phyloP scores from a whole-genome alignment of 2,329 filamentous ascomycete genomes.

The Aureobasidium mangrovei region DNA sequence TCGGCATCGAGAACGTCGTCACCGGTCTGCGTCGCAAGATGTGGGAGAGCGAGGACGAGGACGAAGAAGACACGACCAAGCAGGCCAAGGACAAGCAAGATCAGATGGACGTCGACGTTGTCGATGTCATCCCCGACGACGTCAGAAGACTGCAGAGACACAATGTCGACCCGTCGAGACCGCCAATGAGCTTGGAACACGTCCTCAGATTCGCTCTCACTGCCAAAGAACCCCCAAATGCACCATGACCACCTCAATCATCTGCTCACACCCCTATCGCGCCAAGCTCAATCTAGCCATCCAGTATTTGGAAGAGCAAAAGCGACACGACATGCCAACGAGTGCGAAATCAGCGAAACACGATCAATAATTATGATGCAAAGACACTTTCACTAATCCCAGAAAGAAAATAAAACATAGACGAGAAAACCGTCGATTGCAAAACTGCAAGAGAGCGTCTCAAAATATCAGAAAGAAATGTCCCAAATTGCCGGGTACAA shows the following conservation, averaged over 20 bases:
- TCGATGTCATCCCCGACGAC: conserved; percentile 30
- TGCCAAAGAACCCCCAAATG: conserved; percentile 11
- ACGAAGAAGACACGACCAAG: conserved; percentile 35
- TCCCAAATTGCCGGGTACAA: neutral
- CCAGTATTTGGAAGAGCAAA: neutral
- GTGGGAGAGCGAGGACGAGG: conserved; percentile 19
- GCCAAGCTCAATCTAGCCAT: neutral
- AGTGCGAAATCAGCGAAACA: too few relatives aligned
- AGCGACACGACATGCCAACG: neutral
- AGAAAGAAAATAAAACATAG: too few relatives aligned
- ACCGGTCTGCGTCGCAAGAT: conserved; percentile 57
- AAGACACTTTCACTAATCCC: too few relatives aligned
- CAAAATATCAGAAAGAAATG: neutral
- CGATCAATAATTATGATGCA: too few relatives aligned
- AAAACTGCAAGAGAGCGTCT: neutral
- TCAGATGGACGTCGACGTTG: conserved; percentile 35
- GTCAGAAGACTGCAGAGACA: conserved; percentile 17
- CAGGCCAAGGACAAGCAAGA: conserved; percentile 41
- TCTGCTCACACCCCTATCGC: neutral
- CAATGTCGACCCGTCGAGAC: conserved; percentile 21
- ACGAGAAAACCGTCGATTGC: neutral
- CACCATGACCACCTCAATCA: neutral
- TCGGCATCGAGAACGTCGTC: conserved; percentile 59
- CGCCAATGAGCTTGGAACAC: conserved; percentile 24
- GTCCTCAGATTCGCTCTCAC: conserved; percentile 20